A percentile compares a stretch with the other conserved stretches of the same genome.
phyloP scores from a whole-genome alignment of 768 basidiomycete genomes.

The Rubroboletus pulcherrimus region DNA sequence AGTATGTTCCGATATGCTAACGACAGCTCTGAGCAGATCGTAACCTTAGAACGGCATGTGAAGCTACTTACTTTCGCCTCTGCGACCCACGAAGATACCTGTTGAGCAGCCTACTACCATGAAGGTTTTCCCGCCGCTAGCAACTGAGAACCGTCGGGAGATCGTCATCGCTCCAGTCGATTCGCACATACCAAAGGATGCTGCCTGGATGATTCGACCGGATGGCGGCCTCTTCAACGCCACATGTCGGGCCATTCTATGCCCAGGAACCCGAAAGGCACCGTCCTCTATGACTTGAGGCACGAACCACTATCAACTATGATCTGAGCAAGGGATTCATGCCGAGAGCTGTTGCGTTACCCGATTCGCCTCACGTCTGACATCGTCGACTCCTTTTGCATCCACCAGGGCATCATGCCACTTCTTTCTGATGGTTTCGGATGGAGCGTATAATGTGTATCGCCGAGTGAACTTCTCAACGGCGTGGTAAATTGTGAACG shows the following conservation, averaged over 20 bases:
- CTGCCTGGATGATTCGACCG: slow-evolving; percentile 57
- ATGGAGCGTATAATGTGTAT: slow-evolving; percentile 69
- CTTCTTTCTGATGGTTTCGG: slow-evolving; percentile 52
- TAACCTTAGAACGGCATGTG: neutral
- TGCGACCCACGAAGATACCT: slow-evolving; percentile 66
- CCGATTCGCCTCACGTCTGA: slow-evolving; percentile 68
- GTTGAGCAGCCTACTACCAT: slow-evolving; percentile 61
- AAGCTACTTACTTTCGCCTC: slow-evolving; percentile 47
- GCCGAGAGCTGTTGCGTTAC: slow-evolving; percentile 33
- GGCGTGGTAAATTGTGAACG: slow-evolving; percentile 76
- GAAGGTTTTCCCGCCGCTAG: slow-evolving; percentile 47
- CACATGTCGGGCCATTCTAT: slow-evolving; percentile 29
- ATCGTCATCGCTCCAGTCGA: neutral
- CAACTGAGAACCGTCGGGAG: slow-evolving; percentile 32
- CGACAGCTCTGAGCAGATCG: neutral
- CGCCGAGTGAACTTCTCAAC: slow-evolving; percentile 50
- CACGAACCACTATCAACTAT: slow-evolving; percentile 56
- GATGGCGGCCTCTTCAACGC: slow-evolving; percentile 38
- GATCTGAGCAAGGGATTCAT: slow-evolving; percentile 6
- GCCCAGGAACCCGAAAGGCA: slow-evolving; percentile 51
- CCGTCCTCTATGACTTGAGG: slow-evolving; percentile 54
- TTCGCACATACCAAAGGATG: slow-evolving; percentile 55
- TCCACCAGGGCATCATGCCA: slow-evolving; percentile 63
- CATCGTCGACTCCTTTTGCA: slow-evolving; percentile 60
- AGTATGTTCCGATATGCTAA: slow-evolving; percentile 61